Evolutionary conservation across 208 protist genomes (phyloP).

Genomic region (Acanthamoeba sp.): DNA sequence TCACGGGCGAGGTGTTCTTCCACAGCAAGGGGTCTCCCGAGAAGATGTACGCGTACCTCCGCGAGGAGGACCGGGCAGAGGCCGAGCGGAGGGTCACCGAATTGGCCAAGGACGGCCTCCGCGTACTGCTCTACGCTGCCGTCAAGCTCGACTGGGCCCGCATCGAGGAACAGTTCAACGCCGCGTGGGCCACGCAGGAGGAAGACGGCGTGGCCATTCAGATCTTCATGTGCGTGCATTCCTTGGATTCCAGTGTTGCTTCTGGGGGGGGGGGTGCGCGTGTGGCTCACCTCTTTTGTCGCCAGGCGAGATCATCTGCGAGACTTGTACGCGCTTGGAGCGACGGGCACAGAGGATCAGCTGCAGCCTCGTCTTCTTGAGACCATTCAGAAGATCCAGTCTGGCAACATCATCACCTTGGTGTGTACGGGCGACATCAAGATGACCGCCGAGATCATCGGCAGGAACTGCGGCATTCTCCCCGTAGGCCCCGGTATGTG

Average conservation of each 20-base stretch:
- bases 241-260: background rate
- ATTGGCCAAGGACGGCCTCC: constrained; percentile 62
- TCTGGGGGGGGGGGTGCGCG: too few relatives aligned
- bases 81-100: constrained; percentile 38
- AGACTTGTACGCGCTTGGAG: constrained; percentile 63
- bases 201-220: constrained; percentile 70
- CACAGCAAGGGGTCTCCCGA: constrained; percentile 75
- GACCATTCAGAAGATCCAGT: constrained; percentile 66
- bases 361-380: constrained; percentile 62
- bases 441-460: constrained; percentile 74
- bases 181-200: constrained; percentile 56
- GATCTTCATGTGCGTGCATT: constrained; percentile 32
- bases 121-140: constrained; percentile 62
- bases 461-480: constrained; percentile 72
- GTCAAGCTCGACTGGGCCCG: constrained; percentile 68
- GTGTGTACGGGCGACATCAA: constrained; percentile 75
- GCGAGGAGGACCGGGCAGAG: constrained; percentile 45
- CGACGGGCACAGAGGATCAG: constrained; percentile 72
- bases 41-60: constrained; percentile 57
- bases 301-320: constrained; percentile 44
- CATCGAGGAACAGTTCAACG: constrained; percentile 43
- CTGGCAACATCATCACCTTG: constrained; percentile 71
- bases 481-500: constrained; percentile 45
- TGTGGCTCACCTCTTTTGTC: background rate
- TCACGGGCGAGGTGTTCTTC: constrained; percentile 65